These are phyloP conservation scores for Mallotus japonicus DNA, from an alignment of 441 rosid species.

Conservation along the genomic window DNA sequence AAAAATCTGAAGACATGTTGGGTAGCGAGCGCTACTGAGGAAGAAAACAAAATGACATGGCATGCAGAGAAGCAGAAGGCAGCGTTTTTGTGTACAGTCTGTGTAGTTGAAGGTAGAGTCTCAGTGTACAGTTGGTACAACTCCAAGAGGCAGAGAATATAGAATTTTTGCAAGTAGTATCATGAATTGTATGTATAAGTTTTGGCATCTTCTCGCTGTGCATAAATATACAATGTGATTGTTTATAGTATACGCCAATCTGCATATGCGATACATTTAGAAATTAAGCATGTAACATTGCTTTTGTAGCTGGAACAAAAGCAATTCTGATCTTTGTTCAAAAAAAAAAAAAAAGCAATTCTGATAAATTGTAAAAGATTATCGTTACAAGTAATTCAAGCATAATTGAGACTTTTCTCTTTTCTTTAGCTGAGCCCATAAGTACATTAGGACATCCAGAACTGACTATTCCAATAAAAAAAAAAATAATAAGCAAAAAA, in stretches of 20 bases:
- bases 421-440: no score
- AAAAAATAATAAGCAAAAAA: no score
- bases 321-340: no score
- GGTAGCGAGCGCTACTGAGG: background rate
- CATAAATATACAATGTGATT: background rate
- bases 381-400: no score
- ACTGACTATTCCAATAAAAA: no score
- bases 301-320: no score
- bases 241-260: background rate
- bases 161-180: constrained; percentile 25
- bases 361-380: no score
- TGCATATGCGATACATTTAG: background rate
- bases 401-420: no score
- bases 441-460: no score
- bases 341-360: no score
- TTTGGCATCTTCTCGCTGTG: background rate
- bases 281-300: no score
- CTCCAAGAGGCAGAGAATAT: background rate
- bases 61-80: no score
- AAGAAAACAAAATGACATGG: background rate
- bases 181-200: constrained; percentile 13
- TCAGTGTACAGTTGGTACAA: constrained; percentile 6
- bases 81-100: background rate
- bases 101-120: background rate
- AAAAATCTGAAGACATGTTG: background rate